phyloP scores from a whole-genome alignment of 2,329 filamentous ascomycete species.

The Fusarium cicatricum region DNA sequence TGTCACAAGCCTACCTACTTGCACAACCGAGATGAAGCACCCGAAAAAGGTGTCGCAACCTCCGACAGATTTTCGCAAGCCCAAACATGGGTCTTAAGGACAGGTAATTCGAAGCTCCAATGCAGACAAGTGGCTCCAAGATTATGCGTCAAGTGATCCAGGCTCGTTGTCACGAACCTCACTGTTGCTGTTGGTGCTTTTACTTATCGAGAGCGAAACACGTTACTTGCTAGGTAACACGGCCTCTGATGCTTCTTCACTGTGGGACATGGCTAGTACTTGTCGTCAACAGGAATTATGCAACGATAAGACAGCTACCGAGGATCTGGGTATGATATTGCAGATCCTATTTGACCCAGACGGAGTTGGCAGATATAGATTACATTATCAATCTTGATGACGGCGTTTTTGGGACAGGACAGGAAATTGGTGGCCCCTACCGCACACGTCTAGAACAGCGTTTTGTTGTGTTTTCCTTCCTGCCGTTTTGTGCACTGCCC shows the following conservation, averaged over 20 bases:
- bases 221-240: background rate
- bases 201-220: background rate
- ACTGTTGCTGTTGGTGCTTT: too few relatives aligned
- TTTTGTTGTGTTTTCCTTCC: too few relatives aligned
- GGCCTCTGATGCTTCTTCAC: background rate
- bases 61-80: background rate
- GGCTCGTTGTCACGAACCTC: too few relatives aligned
- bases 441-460: too few relatives aligned
- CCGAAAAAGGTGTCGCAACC: background rate
- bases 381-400: slow-evolving; percentile 53
- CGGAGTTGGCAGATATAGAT: slow-evolving; percentile 56
- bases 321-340: slow-evolving; percentile 15
- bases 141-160: too few relatives aligned
- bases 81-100: too few relatives aligned
- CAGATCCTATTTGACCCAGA: slow-evolving; percentile 71
- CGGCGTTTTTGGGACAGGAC: slow-evolving; percentile 52
- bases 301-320: background rate
- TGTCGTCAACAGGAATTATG: background rate
- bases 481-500: too few relatives aligned
- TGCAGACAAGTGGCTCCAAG: too few relatives aligned
- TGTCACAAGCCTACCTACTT: slow-evolving; percentile 14
- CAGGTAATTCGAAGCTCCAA: too few relatives aligned
- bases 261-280: background rate
- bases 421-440: background rate
- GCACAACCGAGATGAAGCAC: slow-evolving; percentile 28